Evolutionary conservation across 139 green algal species (phyloP).

Genomic region (Raphidocelis subcapitata): DNA sequence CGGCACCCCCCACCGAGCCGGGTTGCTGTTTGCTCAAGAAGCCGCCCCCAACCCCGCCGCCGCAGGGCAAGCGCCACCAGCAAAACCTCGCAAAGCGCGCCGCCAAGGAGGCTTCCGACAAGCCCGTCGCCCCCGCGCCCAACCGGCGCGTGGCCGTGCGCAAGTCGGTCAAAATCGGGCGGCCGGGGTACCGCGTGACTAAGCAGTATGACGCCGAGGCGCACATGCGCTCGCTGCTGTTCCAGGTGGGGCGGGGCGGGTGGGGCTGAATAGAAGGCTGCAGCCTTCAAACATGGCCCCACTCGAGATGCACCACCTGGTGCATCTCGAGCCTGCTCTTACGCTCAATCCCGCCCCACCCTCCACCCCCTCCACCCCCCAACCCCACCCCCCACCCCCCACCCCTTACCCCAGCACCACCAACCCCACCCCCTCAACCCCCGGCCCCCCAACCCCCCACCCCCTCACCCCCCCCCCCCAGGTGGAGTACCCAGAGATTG

Average conservation of each 20-base stretch:
- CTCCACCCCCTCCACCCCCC: too few species aligned
- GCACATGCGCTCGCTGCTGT: constrained; percentile 85
- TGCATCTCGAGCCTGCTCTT: too few species aligned
- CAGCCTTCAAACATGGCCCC: too few species aligned
- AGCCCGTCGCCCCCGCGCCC: constrained; percentile 66
- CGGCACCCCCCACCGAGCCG: too few species aligned
- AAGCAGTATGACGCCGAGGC: constrained; percentile 93
- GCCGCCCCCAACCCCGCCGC: background rate
- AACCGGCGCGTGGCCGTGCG: constrained; percentile 59
- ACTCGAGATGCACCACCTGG: too few species aligned
- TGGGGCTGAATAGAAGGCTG: too few species aligned
- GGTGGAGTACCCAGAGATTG: constrained; percentile 98
- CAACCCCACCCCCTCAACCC: background rate
- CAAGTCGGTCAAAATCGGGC: constrained; percentile 95
- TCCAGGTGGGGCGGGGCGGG: constrained; percentile 73
- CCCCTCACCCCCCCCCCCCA: constrained; percentile 50
- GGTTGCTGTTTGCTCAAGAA: too few species aligned
- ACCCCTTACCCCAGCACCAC: too few species aligned
- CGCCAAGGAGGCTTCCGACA: constrained; percentile 90
- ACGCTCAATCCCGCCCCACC: too few species aligned
- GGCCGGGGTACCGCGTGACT: constrained; percentile 97
- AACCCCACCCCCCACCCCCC: too few species aligned
- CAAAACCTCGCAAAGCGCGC: constrained; percentile 98
- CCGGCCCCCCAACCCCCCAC: background rate
- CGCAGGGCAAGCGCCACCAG: constrained; percentile 95